Conservation (phyloP, 805 yeast genomes). For the Yarrowia sp. region DNA sequence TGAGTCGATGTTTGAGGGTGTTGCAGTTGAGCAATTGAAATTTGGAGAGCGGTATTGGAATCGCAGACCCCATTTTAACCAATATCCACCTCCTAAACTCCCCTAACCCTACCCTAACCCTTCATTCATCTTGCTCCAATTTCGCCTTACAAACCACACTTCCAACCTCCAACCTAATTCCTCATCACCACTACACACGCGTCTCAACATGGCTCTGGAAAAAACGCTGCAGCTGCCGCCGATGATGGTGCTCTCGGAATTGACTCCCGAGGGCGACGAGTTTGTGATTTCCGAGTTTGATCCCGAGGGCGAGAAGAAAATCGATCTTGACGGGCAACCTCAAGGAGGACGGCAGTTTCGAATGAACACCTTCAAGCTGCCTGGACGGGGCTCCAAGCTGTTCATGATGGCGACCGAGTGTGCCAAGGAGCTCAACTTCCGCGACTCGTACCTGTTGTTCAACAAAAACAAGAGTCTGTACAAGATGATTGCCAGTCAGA, state of each 20-base stretch:
- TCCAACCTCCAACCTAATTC: background rate
- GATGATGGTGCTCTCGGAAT: slow-evolving; percentile 25
- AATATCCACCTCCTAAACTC: too few species aligned
- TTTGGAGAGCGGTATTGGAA: too few species aligned
- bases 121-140: too few species aligned
- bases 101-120: background rate
- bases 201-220: slow-evolving; percentile 1
- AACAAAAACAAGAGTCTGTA: slow-evolving; percentile 42
- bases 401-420: slow-evolving; percentile 45
- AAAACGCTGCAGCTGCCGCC: slow-evolving; percentile 22
- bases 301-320: slow-evolving; percentile 48
- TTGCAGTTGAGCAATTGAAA: too few species aligned
- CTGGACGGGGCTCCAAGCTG: slow-evolving; percentile 41
- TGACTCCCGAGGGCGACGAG: slow-evolving; percentile 38
- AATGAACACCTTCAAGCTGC: slow-evolving; percentile 45
- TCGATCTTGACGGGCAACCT: slow-evolving; percentile 43
- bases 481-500: slow-evolving; percentile 41
- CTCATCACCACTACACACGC: background rate
- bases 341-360: slow-evolving; percentile 43
- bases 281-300: slow-evolving; percentile 40
- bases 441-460: slow-evolving; percentile 56
- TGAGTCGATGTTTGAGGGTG: too few species aligned
- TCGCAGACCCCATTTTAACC: too few species aligned
- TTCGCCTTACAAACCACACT: too few species aligned
- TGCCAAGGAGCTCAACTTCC: slow-evolving; percentile 45